Base-by-base conservation (phyloP, 2,329 filamentous ascomycete species). In the Trichoderma oligosporum region DNA sequence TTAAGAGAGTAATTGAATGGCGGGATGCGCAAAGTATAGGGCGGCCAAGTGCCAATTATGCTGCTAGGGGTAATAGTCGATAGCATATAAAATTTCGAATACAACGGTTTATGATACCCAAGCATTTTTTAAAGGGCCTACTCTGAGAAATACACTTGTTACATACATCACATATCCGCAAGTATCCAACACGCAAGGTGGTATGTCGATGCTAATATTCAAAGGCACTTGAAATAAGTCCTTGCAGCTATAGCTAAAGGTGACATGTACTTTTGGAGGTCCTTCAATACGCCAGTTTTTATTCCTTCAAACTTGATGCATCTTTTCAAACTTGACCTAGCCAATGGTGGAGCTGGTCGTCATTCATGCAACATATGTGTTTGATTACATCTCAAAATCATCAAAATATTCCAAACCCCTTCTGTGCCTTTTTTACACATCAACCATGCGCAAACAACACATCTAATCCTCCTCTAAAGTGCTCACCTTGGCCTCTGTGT, bases 401-500 rank as follows among this genome's bases (percentile, higher is more conserved):
- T 16, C 5, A 27, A 27, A 20, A 6, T 4, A 29, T 24, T n/a
- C 33, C 35, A 5, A 39, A 35, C 31, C 16, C 16, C 27, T 11
- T 14, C 31, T 24, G 7, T 47, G 9, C 14, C 33, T 29, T 16
- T 16, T 35, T 35, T 35, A 27, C 31, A 36, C 12, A 25, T 1
- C 2, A 18, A 20, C 22, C 20, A 14, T 36, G 22, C 16, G 14
- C 22, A 7, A 12, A 46, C n/a, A 16, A 8, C 20, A 20, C 4
- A 12, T 38, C 64, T 76, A 81, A 56, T 81, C 78, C 68, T 82
- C 78, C 69, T 82, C 78, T 4, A 82, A 69, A 20, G 68, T 71
- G n/a, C 76, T 81, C 14, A 77, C 73, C 68, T 74, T 74, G 61
- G 61, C 62, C 48, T 61, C 58, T 9, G 47, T 67, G 39, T 67